These are phyloP conservation scores for Hemileia vastatrix DNA, from an alignment of 1,284 basidiomycete species.

Conservation along the genomic window DNA sequence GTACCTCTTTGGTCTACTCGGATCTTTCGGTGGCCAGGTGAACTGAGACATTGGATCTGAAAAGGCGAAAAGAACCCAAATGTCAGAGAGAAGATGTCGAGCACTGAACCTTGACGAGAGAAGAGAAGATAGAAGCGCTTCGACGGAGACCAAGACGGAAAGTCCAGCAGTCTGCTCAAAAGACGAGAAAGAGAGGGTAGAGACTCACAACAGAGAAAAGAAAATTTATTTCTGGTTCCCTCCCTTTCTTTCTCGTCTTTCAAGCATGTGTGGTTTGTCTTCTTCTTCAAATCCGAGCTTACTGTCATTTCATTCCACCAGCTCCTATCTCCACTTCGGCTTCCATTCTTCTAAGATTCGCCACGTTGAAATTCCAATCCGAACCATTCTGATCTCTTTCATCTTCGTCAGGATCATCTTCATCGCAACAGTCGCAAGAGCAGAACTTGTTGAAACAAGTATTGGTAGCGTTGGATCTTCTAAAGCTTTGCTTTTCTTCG, in stretches of 20 bases:
- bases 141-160: no score
- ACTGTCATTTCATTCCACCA: not conserved
- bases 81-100: not conserved
- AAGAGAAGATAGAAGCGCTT: no score
- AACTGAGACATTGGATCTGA: not conserved
- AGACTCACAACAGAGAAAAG: no score
- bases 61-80: not conserved
- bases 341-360: not conserved
- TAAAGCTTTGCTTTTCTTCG: conserved; percentile 19
- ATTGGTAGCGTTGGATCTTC: not conserved
- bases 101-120: no score
- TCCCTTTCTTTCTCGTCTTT: not conserved
- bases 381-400: not conserved
- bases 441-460: not conserved
- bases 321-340: not conserved
- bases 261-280: not conserved
- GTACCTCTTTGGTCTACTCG: no score
- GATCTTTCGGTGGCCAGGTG: no score
- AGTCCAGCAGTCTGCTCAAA: no score
- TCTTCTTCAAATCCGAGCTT: not conserved
- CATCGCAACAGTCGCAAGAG: not conserved
- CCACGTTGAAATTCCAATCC: no score
- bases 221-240: not conserved
- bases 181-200: no score
- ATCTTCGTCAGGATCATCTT: not conserved